Base-by-base conservation (phyloP, 441 rosid genomes). In the Arabidopsis lyrata region DNA sequence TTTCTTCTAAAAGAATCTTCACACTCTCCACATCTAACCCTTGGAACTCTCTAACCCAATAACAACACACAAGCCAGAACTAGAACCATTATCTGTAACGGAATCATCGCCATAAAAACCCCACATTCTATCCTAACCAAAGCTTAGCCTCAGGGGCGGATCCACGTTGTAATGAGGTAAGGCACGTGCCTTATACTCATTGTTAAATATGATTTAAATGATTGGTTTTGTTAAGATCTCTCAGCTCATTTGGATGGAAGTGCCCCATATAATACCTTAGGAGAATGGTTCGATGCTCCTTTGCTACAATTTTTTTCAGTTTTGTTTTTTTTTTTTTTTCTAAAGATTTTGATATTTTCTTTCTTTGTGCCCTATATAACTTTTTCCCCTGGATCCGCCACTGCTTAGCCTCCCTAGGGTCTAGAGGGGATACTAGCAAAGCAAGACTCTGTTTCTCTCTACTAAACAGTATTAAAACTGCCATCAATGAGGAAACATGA, bases 401-500 rank as follows among this genome's bases (percentile, higher is more conserved):
- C 27, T 24, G 27, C 29, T 49, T 49, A 49, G 54, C 54, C 54
- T 49, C 54, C 10, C 54, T 49, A 49, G 54, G 14, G 6, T 20
- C 29, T 5, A 29, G 14, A 20, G 3, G 24, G 14, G 29, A 20
- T 11, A 20, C 9, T 14, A 49, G 6, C 29, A 49, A 20, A 0
- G 54, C 20, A 20, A 49, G 29, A 5, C 54, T 49, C 29, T 49
- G 54, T 20, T 49, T 20, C 6, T 49, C 54, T 49, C 14, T 49
- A 29, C 14, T 9, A 49, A 49, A 20, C 54, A 10, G 12, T 29
- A 49, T 10, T 20, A 49, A 20, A 49, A 20, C 54, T 22, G 31
- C 54, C 29, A 52, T 52, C 56, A 52, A 52, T 24, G 56, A 52
- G 8, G 56, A 22, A 24, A 52, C 56, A 22, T 52, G 56, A 22